Evolutionary conservation across 2,329 filamentous ascomycete genomes (phyloP).

Genomic region (Cytospora schulzeri): DNA sequence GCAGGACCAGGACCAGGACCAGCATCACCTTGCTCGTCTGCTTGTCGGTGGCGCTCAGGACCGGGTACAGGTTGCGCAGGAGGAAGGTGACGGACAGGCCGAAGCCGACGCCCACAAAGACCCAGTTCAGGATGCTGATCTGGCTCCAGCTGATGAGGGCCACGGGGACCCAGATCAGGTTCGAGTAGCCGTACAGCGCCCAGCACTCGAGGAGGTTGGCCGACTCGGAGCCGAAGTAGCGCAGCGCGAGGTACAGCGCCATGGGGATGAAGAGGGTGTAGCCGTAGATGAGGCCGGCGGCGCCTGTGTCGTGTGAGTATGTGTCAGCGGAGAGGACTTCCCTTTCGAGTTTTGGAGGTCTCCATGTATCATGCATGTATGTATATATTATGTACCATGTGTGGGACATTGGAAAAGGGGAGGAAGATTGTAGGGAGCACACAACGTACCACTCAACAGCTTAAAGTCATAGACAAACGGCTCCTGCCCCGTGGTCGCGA

Average conservation of each 20-base stretch:
- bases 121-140: constrained; percentile 84
- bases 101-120: constrained; percentile 87
- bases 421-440: constrained; percentile 1
- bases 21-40: constrained; percentile 89
- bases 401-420: not conserved
- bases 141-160: constrained; percentile 90
- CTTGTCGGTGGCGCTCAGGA: constrained; percentile 88
- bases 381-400: not conserved
- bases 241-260: constrained; percentile 81
- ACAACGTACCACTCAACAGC: constrained; percentile 72
- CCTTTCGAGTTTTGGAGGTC: not conserved
- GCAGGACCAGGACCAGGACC: constrained; percentile 79
- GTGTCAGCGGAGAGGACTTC: constrained; percentile 10
- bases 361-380: not conserved
- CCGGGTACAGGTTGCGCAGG: constrained; percentile 83
- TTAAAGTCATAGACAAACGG: constrained; percentile 92
- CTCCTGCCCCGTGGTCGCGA: constrained; percentile 66
- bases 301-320: constrained; percentile 50
- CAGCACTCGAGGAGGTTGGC: constrained; percentile 94
- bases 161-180: constrained; percentile 96
- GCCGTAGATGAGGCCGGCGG: constrained; percentile 90
- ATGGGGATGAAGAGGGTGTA: constrained; percentile 89
- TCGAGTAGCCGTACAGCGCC: constrained; percentile 93
- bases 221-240: constrained; percentile 93
- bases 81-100: constrained; percentile 81